Conservation (phyloP, 306 rosid genomes). For the Prunus padus region DNA sequence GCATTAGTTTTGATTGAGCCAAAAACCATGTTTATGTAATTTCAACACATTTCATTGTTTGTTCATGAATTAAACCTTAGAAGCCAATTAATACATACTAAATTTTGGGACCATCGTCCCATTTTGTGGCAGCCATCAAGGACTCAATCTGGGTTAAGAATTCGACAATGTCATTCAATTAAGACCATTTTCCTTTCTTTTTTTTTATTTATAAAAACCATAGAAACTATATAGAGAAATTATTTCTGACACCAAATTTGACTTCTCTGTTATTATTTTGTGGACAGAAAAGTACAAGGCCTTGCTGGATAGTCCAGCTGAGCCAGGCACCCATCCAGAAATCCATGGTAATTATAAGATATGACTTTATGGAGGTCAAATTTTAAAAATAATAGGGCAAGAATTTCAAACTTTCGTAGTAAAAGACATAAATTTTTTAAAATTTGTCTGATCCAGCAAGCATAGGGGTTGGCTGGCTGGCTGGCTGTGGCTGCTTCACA, state of each 20-base stretch:
- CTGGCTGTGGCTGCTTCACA: neutral
- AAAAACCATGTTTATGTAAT: neutral
- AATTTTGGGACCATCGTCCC: neutral
- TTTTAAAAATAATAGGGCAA: neutral
- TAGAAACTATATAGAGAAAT: neutral
- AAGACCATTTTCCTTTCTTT: neutral
- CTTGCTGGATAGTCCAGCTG: neutral
- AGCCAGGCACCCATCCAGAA: neutral
- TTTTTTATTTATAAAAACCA: too few species aligned
- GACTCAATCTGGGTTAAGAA: neutral
- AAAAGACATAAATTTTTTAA: neutral
- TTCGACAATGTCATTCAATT: neutral
- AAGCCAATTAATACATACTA: neutral
- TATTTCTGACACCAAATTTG: neutral
- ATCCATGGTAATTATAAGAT: neutral
- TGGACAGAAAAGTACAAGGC: neutral
- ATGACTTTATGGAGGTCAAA: constrained; percentile 1
- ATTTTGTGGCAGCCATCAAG: neutral
- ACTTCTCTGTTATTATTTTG: neutral
- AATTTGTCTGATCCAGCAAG: neutral
- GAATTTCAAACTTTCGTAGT: neutral
- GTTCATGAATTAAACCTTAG: neutral
- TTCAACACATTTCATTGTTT: neutral
- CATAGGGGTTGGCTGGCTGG: too few species aligned
- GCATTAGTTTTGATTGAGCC: neutral